Base-by-base conservation (phyloP, 768 basidiomycete species). In the Daedaleopsis sinensis region DNA sequence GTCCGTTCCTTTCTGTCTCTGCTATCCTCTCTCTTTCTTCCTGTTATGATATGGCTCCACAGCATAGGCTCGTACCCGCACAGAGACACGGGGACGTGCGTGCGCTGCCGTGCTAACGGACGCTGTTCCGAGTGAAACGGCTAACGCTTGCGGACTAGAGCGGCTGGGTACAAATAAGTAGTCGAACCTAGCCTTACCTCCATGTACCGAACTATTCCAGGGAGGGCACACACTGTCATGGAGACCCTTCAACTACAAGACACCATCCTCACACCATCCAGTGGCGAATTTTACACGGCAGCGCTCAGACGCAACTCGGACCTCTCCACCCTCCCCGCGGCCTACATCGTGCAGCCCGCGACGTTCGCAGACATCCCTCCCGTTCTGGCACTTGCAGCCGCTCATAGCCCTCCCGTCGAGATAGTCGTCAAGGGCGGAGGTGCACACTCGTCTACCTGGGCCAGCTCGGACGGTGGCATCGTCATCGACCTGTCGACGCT, bases 401-500 rank as follows among this genome's bases (percentile, higher is more conserved):
- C 46, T 10, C 67, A 65, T 23, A 42, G 51, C 16, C 60, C 66
- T 4, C 63, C 66, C 8, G 50, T 65, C 48, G 64, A 68, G 58
- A 53, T 74, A 27, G 70, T 70, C 19, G 60, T 72, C 42, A 68
- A 67, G 50, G 64, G 72, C 12, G 76, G 76, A 42, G 75, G 73
- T 1, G 71, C 70, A 53, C 70, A 69, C 32, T 65, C 71, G 3
- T 66, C 69, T 15, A 72, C 70, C 19, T 71, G 72, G 39, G 70
- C 73, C 3, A 75, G 74, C 36, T 68, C 71, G 11, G 67, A 72
- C 10, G 72, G 71, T 7, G 76, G 73, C 23, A 44, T 77, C 24
- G 74, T 74, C 57, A 74, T 76, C 55, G 75, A 77, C 62, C 67
- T 76, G 6, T 51, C 62, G 37, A 63, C 65, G 21, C 57, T 77